A percentile compares a stretch with the other conserved stretches of the same genome.
These are phyloP conservation scores for Salix exigua DNA, from an alignment of 345 rosid genomes.

Conservation along the genomic window DNA sequence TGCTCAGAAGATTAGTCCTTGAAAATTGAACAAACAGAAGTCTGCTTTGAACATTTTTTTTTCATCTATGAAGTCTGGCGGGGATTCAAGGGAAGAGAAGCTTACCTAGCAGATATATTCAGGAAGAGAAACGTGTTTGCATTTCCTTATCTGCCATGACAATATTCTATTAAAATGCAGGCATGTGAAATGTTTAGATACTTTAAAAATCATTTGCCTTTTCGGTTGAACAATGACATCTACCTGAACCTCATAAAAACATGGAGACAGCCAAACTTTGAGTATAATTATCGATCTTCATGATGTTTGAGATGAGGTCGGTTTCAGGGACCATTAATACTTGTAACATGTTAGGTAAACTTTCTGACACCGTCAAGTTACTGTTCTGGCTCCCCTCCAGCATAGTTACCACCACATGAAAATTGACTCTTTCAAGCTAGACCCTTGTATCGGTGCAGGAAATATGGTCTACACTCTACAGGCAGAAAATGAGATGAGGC, in stretches of 20 bases:
- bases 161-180: background rate
- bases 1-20: background rate
- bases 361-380: background rate
- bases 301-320: background rate
- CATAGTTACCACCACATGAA: background rate
- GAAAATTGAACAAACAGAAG: background rate
- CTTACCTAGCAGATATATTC: background rate
- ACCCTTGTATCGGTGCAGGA: background rate
- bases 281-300: background rate
- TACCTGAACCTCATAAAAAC: background rate
- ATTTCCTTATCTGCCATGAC: background rate
- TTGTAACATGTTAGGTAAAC: slow-evolving; percentile 2
- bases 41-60: background rate
- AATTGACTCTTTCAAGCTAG: background rate
- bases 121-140: background rate
- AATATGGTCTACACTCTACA: too few relatives aligned
- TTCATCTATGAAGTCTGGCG: background rate
- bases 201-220: background rate
- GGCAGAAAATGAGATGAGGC: too few relatives aligned
- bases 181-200: too few relatives aligned
- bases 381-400: background rate
- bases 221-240: background rate
- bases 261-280: slow-evolving; percentile 3
- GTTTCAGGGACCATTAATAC: background rate
- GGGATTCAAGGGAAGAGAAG: background rate